Base-by-base conservation (phyloP, 768 basidiomycete genomes). In the Pleurotus tuber-regium region DNA sequence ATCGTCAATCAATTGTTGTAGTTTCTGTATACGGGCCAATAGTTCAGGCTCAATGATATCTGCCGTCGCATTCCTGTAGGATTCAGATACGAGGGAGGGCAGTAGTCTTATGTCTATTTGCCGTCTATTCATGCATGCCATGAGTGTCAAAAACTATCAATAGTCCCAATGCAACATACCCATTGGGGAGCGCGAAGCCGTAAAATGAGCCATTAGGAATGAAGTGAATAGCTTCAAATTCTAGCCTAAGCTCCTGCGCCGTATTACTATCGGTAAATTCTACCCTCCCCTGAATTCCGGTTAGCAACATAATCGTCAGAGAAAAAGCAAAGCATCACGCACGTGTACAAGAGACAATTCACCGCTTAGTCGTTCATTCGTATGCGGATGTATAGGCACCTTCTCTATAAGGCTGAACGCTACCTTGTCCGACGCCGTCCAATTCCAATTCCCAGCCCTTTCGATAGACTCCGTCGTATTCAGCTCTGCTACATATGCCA, bases 161-260 rank as follows among this genome's bases (percentile, higher is more conserved):
- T 6, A 43, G 8, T 46, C 19, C 8, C 31, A 9, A 18, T 26
- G 14, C 26, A 38, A 58, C 75, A 56, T 55, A 90, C 89, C 83
- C 84, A 14, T 63, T 60, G 3, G 83, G 78, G 56, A 82, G 78
- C 14, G 84, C 87, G 43, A 89, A 74, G 1, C 87, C 90, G 59
- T 84, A 89, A n/a, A 93, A 77, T 0, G 87, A 78, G 0, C 90
- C 90, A 50, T 87, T 86, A 21, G 74, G 64, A 9, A 87, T 58
- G 61, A 90, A 84, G 64, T 92, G 89, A 19, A 92, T 72, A 1
- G 87, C 90, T 61, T 87, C 84, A 55, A 92, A 84, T 54, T 91
- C 86, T 1, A 91, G 67, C 28, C 79, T 73, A 36, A 89, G 63
- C 42, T 87, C 84, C 40, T 83, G 82, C 0, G 71, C 65, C 3